Evolutionary conservation across 106 monocot species (phyloP).

Genomic region (Posidonia australis): DNA sequence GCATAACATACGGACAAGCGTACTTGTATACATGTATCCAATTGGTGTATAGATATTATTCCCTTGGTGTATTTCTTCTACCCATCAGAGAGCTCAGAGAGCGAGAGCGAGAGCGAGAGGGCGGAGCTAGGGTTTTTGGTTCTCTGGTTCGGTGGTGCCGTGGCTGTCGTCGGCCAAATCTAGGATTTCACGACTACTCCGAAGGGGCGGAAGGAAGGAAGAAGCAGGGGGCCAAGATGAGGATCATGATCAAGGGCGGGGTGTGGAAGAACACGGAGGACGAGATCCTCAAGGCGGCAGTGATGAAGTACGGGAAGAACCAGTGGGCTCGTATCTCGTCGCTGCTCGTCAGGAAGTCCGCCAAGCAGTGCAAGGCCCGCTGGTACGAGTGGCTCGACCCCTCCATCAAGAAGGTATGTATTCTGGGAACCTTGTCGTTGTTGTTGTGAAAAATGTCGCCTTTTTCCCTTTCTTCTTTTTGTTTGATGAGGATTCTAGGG

Average conservation of each 20-base stretch:
- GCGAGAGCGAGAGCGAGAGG: neutral
- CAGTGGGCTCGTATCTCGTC: constrained; percentile 99
- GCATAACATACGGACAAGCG: too few relatives aligned
- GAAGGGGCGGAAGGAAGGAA: neutral
- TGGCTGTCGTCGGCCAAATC: neutral
- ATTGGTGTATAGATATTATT: too few relatives aligned
- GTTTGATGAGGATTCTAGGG: too few relatives aligned
- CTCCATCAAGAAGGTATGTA: constrained; percentile 79
- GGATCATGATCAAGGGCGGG: constrained; percentile 99
- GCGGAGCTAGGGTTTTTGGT: neutral
- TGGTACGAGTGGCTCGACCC: constrained; percentile 99
- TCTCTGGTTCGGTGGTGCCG: neutral
- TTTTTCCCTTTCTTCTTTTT: too few relatives aligned
- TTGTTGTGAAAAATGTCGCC: too few relatives aligned
- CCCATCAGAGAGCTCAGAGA: neutral
- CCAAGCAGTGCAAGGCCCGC: constrained; percentile 96
- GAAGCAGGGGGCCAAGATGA: constrained; percentile 54
- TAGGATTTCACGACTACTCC: too few relatives aligned
- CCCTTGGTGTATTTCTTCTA: too few relatives aligned
- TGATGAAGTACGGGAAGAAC: constrained; percentile 99
- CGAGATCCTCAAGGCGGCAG: constrained; percentile 98
- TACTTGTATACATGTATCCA: too few relatives aligned
- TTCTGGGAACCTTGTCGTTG: too few relatives aligned
- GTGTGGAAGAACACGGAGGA: constrained; percentile 99
- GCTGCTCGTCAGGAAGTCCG: constrained; percentile 81